phyloP scores from a whole-genome alignment of 164 flowering plant species.

The Vitis labrusca region DNA sequence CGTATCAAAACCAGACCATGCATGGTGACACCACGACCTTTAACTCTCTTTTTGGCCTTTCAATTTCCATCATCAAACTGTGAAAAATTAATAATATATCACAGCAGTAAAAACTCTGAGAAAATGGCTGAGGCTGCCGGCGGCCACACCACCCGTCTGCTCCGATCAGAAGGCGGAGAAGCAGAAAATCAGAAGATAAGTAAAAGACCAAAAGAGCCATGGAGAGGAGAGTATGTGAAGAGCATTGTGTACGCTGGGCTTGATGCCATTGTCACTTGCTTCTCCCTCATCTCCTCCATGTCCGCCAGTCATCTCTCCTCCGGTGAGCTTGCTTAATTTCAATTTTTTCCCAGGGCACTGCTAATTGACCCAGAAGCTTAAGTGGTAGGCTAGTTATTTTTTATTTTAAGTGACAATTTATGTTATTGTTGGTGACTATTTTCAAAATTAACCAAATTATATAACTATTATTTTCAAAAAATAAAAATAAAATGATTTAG shows the following conservation, averaged over 20 bases:
- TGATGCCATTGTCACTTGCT: slow-evolving; percentile 62
- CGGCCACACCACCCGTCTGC: background rate
- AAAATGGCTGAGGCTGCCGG: background rate
- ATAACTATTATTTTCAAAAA: too few species aligned
- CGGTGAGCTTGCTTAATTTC: slow-evolving; percentile 18
- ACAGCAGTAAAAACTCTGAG: background rate
- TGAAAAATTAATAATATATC: too few species aligned
- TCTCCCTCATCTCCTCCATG: slow-evolving; percentile 64
- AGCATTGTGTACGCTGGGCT: slow-evolving; percentile 62
- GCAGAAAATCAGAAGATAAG: background rate
- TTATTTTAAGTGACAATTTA: too few species aligned
- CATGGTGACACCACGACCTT: slow-evolving; percentile 1
- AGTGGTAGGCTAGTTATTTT: too few species aligned
- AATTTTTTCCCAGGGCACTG: too few species aligned
- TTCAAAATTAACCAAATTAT: too few species aligned
- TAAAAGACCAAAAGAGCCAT: slow-evolving; percentile 27
- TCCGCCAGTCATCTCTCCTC: slow-evolving; percentile 55
- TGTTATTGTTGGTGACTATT: too few species aligned
- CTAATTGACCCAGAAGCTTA: too few species aligned
- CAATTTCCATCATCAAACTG: too few species aligned
- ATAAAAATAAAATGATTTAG: too few species aligned
- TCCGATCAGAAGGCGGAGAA: background rate
- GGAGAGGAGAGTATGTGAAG: slow-evolving; percentile 48
- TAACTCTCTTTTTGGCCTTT: background rate
- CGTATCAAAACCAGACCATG: slow-evolving; percentile 5